Evolutionary conservation across 1,284 basidiomycete genomes (phyloP).

Genomic region (Ustilago loliicola): DNA sequence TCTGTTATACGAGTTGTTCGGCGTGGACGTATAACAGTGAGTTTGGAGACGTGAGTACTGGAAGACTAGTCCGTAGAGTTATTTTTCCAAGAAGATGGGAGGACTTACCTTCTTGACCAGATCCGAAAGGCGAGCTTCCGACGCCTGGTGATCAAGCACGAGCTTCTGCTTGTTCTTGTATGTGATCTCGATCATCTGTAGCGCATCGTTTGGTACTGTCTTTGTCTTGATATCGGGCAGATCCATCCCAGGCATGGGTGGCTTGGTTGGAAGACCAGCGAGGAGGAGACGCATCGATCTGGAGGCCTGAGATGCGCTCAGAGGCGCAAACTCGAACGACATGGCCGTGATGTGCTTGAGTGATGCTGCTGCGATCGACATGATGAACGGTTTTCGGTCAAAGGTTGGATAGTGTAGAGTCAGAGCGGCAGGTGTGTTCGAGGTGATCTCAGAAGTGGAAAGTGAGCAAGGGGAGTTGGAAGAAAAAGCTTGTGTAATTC

Average conservation of each 20-base stretch:
- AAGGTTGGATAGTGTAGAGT: neutral
- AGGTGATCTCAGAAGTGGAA: neutral
- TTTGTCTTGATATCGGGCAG: conserved; percentile 39
- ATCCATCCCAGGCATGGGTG: conserved; percentile 43
- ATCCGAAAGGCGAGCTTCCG: conserved; percentile 19
- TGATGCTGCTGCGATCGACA: conserved; percentile 46
- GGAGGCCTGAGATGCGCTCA: conserved; percentile 38
- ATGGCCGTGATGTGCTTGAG: conserved; percentile 55
- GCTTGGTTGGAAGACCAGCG: conserved; percentile 35
- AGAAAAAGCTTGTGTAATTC: conserved; percentile 26
- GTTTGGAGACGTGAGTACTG: too few species aligned
- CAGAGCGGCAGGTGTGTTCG: neutral
- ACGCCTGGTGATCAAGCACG: conserved; percentile 28
- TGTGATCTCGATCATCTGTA: conserved; percentile 36
- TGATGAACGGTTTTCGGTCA: neutral
- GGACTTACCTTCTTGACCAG: conserved; percentile 45
- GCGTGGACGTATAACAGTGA: too few species aligned
- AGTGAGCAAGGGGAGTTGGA: conserved; percentile 6
- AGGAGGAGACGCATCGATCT: conserved; percentile 46
- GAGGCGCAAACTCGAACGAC: conserved; percentile 42
- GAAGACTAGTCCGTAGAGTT: too few species aligned
- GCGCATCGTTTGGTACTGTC: conserved; percentile 30
- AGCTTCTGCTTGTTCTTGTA: conserved; percentile 55
- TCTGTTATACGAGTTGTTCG: conserved; percentile 14
- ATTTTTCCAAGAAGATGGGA: too few species aligned